Conservation (phyloP, 371 early-diverging fungal genomes). For the Massospora cicadina region DNA sequence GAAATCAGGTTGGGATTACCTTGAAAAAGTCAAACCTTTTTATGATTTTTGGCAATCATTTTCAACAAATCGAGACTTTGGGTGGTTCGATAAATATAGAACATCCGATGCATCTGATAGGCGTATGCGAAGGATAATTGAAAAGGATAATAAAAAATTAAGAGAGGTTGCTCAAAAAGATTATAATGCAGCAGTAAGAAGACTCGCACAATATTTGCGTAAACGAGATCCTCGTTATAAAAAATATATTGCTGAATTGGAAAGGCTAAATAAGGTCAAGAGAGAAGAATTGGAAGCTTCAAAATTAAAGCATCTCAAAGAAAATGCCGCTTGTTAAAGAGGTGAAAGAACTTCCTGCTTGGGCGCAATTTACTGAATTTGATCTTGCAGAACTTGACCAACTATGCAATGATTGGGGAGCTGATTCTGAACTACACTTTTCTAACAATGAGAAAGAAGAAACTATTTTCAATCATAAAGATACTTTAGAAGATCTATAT, state of each 20-base stretch:
- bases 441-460: conserved; percentile 14
- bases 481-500: conserved; percentile 29
- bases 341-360: conserved; percentile 36
- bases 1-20: background rate
- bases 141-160: conserved; percentile 77
- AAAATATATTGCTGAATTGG: conserved; percentile 23
- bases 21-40: conserved; percentile 24
- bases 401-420: conserved; percentile 22
- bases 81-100: conserved; percentile 76
- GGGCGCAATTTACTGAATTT: conserved; percentile 30
- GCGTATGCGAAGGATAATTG: conserved; percentile 60
- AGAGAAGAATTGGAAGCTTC: conserved; percentile 30
- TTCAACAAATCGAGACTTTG: conserved; percentile 58
- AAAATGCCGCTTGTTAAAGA: conserved; percentile 13
- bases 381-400: conserved; percentile 14
- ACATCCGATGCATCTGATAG: conserved; percentile 72
- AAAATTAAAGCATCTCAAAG: conserved; percentile 11
- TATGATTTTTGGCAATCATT: conserved; percentile 64
- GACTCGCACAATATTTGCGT: conserved; percentile 31
- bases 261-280: conserved; percentile 28
- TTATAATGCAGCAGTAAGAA: conserved; percentile 65
- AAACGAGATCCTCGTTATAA: conserved; percentile 67
- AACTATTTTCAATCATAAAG: conserved; percentile 16
- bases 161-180: conserved; percentile 64
- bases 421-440: conserved; percentile 16